Evolutionary conservation across 306 rosid species (phyloP).

Genomic region (Trichosanthes cucumerina): DNA sequence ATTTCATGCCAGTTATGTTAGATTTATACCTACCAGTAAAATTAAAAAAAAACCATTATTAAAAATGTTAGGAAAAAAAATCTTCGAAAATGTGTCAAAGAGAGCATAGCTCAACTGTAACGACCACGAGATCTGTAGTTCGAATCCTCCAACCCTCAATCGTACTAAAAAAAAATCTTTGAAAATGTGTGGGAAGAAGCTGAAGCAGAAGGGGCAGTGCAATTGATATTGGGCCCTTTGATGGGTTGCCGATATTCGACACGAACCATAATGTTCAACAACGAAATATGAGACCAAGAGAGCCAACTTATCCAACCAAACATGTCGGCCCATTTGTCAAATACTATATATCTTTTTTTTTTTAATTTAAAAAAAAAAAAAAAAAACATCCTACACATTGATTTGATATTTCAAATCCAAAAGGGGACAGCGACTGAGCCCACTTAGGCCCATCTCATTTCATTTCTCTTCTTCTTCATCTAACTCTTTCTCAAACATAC

Average conservation of each 20-base stretch:
- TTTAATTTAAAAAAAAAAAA: too few species aligned
- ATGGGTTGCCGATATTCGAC: not conserved
- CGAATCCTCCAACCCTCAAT: too few species aligned
- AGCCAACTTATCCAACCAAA: not conserved
- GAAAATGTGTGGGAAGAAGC: too few species aligned
- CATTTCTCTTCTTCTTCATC: not conserved
- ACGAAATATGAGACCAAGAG: not conserved
- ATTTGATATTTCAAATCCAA: not conserved
- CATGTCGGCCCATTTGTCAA: slow-evolving; percentile 1
- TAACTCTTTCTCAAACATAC: not conserved
- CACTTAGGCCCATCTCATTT: slow-evolving; percentile 5
- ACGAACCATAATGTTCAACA: not conserved
- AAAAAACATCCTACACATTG: not conserved
- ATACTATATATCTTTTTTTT: too few species aligned
- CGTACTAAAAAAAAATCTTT: too few species aligned
- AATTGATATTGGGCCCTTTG: not conserved
- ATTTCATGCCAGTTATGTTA: too few species aligned
- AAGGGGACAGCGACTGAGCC: not conserved
- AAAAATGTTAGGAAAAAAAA: too few species aligned
- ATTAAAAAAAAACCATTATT: too few species aligned
- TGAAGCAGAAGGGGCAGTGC: not conserved
- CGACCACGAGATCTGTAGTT: too few species aligned
- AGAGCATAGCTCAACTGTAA: too few species aligned
- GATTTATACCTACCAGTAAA: too few species aligned
- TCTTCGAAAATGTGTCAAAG: too few species aligned